Base-by-base conservation (phyloP, 2,329 filamentous ascomycete genomes). In the Aspergillus phoenicis region DNA sequence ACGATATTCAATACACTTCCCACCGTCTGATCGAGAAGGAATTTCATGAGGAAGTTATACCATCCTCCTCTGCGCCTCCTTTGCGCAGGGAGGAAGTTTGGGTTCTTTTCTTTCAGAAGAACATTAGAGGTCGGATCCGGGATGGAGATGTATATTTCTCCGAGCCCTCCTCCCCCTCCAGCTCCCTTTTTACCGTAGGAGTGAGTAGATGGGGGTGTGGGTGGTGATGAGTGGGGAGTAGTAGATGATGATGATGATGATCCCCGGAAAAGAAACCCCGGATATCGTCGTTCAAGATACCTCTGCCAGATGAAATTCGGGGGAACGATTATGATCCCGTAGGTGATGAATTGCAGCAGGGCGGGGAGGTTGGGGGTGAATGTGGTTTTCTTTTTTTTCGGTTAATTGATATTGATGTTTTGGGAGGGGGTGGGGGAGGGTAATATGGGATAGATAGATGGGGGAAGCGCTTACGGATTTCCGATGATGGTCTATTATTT, bases 251-350 rank as follows among this genome's bases (percentile, higher is more conserved):
- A 17, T 36, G 26, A 5, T 15, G n/a, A 8, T 15, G 55, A 43
- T 17, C 47, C 24, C 8, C n/a, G 45, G 20, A 38, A 63, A 11
- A 49, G 36, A 67, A 85, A 84, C 0, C 89, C 88, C 0, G 93
- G 93, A 71, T 92, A 96, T 3, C 81, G 77, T 5, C 84, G 80
- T 77, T 97, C 93, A 56, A 97, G 83, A 71, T 85, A 91, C 43
- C 86, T 84, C 82, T 96, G 93, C 93, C 92, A 97, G 69, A 91
- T 73, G 72, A 92, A 91, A 77, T 97, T 97, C 48, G 90, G 90
- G 2, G 93, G 92, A 43, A 88, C 89, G 75, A 84, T 89, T 61
- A 96, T 72, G 36, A 91, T 72, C 65, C 88, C 85, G 80, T 89
- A 96, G 57, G 91, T 71, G 55, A 91, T 78, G 76, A 96, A 97